Evolutionary conservation across 2,329 filamentous ascomycete species (phyloP), one percentile per base, ranked within the genome.

Genomic region (Talaromyces sp.): DNA sequence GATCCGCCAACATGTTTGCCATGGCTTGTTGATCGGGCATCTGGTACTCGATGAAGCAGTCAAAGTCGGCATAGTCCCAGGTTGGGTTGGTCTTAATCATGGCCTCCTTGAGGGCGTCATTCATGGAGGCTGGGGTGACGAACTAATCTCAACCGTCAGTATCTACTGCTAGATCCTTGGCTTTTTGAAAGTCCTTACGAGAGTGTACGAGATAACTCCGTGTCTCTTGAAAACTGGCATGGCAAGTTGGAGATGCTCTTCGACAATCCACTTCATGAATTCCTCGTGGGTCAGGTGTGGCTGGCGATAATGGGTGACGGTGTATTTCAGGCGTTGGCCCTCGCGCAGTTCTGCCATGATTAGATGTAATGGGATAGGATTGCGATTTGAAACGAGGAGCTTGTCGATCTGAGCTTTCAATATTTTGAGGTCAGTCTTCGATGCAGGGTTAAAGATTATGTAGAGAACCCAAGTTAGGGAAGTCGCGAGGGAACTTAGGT

Each of bases 241-340:
- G 22, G 65, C 69, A 39, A 65, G 57, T 17, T 65, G 65, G 10
- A 70, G 52, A 48, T 72, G 69, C 33, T 64, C 63, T n/a, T 69
- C 61, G 13, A 64, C 61, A 10, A 71, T 65, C 67, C 64, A 71
- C 35, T 69, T 66, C 43, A 70, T 67, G 55, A 72, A 71, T 22
- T 52, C 65, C 48, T 71, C 66, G 52, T 71, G 69, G 5, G 69
- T 67, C 51, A 66, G 66, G 19, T 70, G 46, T 3, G 54, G 59
- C 46, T 63, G 63, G 40, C 69, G 66, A 53, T 70, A 63, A 48
- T 70, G 68, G 17, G 64, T 69, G 22, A 69, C 58, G 10, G 67
- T 70, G 58, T 62, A 67, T 58, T 69, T 70, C 31, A 68, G 48
- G 43, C 62, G 64, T 31, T 59, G 54, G 46, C 50, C 37, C 53